Evolutionary conservation across 2,329 filamentous ascomycete species (phyloP), one percentile per base, ranked within the genome.

Genomic region (Karstenula rhodostoma): DNA sequence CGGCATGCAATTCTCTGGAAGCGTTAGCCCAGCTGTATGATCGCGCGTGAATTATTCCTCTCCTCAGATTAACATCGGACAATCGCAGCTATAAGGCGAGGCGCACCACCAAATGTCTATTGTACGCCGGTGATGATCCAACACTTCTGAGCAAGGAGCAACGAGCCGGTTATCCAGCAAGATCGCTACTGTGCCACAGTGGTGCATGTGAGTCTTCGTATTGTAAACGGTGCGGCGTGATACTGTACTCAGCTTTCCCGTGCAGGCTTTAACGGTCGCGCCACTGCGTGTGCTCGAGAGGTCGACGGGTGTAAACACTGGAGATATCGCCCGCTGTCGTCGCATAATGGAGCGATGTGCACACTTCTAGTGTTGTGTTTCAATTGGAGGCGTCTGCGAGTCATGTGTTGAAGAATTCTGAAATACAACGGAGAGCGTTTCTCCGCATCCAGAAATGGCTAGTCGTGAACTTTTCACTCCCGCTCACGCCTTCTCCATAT

Each of bases 1-100:
- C 43, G 33, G 37, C 33, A 59, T 58, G 59, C 57, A 50, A 47
- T 51, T 40, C 57, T 65, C 23, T 27, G 57, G 55, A 43, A 23
- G 19, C 56, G 49, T 50, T 29, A 32, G 32, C 22, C 27, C 47
- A 43, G 60, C 58, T 58, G 60, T 57, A 51, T 15, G 54, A 56
- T 60, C 64, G 48, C 65, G 57, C 61, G 56, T 64, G 62, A 62
- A 62, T 50, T 60, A 57, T 40, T 49, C 17, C 5, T 29, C 37
- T 47, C 33, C 33, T 57, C 37, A 40, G 23, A 27, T 25, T 46
- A 40, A 51, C 32, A 15, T 27, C 13, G 29, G 47, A 51, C 29
- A 15, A n/a, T 22, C 19, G 33, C 47, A 17, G 15, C 33, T 44
- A 43, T 13, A 40, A 53, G 33, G 54, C 53, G 25, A 13, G 35